A percentile compares a stretch with the other conserved stretches of the same genome.
phyloP scores from a whole-genome alignment of 805 yeast genomes.

The Blastobotrys mokoenaii region DNA sequence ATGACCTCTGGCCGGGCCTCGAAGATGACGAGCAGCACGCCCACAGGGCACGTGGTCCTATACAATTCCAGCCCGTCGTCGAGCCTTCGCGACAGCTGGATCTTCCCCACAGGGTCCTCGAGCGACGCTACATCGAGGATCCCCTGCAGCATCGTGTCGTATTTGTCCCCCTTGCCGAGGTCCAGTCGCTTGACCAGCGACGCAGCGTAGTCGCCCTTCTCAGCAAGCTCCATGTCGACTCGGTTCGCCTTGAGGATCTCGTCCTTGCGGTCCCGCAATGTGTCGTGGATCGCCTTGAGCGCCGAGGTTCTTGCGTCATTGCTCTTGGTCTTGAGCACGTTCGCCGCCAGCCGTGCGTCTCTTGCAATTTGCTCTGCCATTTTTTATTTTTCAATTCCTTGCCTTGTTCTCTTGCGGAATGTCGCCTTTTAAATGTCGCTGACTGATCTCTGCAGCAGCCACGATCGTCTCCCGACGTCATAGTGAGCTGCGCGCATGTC shows the following conservation, averaged over 20 bases:
- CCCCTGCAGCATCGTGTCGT: slow-evolving; percentile 91
- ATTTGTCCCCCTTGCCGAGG: slow-evolving; percentile 72
- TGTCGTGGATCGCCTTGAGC: slow-evolving; percentile 62
- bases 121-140: slow-evolving; percentile 81
- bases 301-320: slow-evolving; percentile 69
- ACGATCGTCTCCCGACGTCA: background rate
- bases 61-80: slow-evolving; percentile 84
- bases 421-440: background rate
- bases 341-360: slow-evolving; percentile 76
- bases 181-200: slow-evolving; percentile 81
- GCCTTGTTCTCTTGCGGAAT: background rate
- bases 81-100: slow-evolving; percentile 71
- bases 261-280: slow-evolving; percentile 48
- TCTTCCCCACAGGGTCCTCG: slow-evolving; percentile 88
- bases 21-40: slow-evolving; percentile 84
- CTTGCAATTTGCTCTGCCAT: slow-evolving; percentile 69
- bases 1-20: slow-evolving; percentile 98
- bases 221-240: slow-evolving; percentile 66
- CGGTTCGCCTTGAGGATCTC: slow-evolving; percentile 65
- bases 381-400: background rate
- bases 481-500: no score
- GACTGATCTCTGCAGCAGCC: background rate
- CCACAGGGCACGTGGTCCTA: slow-evolving; percentile 88
- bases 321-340: slow-evolving; percentile 67
- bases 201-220: slow-evolving; percentile 48